Evolutionary conservation across 371 early-diverging fungal genomes (phyloP).

Genomic region (Furculomyces boomerangus): DNA sequence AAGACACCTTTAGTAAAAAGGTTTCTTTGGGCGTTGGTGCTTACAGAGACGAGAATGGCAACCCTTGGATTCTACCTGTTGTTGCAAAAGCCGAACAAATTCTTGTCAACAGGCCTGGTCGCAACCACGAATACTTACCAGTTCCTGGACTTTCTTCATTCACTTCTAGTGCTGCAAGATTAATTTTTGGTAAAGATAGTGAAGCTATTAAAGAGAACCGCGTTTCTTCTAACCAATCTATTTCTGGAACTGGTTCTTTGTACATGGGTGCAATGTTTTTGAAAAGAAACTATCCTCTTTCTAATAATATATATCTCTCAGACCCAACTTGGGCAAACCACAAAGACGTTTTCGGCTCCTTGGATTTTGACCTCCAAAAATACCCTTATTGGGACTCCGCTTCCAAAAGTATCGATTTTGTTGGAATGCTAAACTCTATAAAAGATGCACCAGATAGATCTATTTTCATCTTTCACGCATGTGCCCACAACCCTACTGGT

Average conservation of each 20-base stretch:
- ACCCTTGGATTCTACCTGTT: constrained; percentile 89
- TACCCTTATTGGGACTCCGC: constrained; percentile 79
- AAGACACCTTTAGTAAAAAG: constrained; percentile 58
- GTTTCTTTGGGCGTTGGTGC: constrained; percentile 95
- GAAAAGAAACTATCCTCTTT: constrained; percentile 33
- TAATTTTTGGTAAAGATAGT: constrained; percentile 70
- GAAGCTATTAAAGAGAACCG: constrained; percentile 57
- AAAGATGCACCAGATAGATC: constrained; percentile 52
- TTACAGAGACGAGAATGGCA: constrained; percentile 77
- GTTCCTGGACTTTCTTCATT: constrained; percentile 66
- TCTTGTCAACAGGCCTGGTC: constrained; percentile 39
- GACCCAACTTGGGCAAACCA: constrained; percentile 99
- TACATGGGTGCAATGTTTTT: constrained; percentile 75
- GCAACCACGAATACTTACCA: constrained; percentile 88
- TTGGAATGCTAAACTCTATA: constrained; percentile 41
- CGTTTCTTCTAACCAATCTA: constrained; percentile 58
- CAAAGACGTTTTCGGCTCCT: constrained; percentile 62
- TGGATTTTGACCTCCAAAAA: constrained; percentile 60
- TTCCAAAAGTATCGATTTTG: constrained; percentile 57
- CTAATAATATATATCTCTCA: constrained; percentile 59
- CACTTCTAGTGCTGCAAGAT: constrained; percentile 49
- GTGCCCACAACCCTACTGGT: constrained; percentile 95
- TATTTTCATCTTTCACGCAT: constrained; percentile 69
- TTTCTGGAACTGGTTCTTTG: constrained; percentile 93
- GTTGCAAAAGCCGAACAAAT: constrained; percentile 76